These are phyloP conservation scores for Carpinus fangiana DNA, from an alignment of 306 rosid species.

Conservation along the genomic window DNA sequence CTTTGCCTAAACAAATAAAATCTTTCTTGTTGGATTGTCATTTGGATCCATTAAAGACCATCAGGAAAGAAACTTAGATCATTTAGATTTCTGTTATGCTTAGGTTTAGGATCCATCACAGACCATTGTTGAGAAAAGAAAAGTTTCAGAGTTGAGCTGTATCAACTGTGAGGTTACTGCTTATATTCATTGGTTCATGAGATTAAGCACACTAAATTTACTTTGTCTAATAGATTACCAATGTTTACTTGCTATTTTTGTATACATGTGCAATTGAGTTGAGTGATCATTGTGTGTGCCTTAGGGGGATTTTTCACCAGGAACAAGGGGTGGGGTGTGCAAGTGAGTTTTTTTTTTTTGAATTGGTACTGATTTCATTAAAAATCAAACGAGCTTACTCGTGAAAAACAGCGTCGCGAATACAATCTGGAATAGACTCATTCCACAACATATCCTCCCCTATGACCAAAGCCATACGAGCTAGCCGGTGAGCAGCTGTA, in stretches of 20 bases:
- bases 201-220: background rate
- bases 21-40: background rate
- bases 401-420: too few relatives aligned
- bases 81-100: background rate
- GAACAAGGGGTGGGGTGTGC: too few relatives aligned
- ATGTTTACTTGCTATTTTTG: background rate
- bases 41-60: background rate
- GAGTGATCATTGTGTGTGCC: background rate
- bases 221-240: background rate
- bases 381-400: too few relatives aligned
- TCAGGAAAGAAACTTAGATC: background rate
- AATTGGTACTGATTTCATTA: too few relatives aligned
- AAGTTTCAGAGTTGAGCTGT: background rate
- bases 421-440: too few relatives aligned
- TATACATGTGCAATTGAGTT: background rate
- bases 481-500: too few relatives aligned
- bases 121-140: background rate
- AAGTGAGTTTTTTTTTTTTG: too few relatives aligned
- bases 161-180: background rate
- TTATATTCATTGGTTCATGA: background rate
- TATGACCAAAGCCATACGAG: too few relatives aligned
- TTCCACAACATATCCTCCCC: too few relatives aligned
- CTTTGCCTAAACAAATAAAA: background rate
- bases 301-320: too few relatives aligned
- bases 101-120: background rate